A percentile compares a stretch with the other conserved stretches of the same genome.
phyloP scores from a whole-genome alignment of 163 green algal species.

The Botryococcus braunii region DNA sequence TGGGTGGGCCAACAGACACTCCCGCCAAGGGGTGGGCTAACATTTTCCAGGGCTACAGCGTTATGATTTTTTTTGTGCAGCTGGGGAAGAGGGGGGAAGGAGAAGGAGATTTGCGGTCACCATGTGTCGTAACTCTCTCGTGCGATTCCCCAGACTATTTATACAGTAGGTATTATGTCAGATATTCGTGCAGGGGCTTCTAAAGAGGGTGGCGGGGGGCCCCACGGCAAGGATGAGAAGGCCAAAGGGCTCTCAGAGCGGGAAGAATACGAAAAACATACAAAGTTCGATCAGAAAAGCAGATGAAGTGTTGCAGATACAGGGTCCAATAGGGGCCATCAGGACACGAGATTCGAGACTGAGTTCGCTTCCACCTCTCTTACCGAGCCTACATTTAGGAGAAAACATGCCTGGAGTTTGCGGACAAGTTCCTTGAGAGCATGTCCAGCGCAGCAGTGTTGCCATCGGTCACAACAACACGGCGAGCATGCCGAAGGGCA shows the following conservation, averaged over 20 bases:
- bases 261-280: neutral
- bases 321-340: neutral
- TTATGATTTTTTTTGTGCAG: neutral
- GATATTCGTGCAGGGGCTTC: too few relatives aligned
- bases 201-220: too few relatives aligned
- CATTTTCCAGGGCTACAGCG: neutral
- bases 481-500: slow-evolving; percentile 14
- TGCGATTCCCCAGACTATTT: too few relatives aligned
- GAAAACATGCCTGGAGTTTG: slow-evolving; percentile 13
- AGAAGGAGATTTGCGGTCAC: too few relatives aligned
- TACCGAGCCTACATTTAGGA: neutral
- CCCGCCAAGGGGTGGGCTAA: neutral
- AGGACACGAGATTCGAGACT: neutral
- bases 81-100: neutral
- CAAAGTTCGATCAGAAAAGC: neutral
- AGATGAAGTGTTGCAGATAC: neutral
- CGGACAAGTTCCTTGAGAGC: slow-evolving; percentile 20
- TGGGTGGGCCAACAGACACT: neutral
- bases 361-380: neutral
- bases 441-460: slow-evolving; percentile 12
- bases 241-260: too few relatives aligned
- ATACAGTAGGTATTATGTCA: too few relatives aligned
- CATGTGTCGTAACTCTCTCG: too few relatives aligned
- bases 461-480: slow-evolving; percentile 21
- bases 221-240: too few relatives aligned